Evolutionary conservation across 1,284 basidiomycete genomes (phyloP).

Genomic region (Cryptococcus jaspeensis): DNA sequence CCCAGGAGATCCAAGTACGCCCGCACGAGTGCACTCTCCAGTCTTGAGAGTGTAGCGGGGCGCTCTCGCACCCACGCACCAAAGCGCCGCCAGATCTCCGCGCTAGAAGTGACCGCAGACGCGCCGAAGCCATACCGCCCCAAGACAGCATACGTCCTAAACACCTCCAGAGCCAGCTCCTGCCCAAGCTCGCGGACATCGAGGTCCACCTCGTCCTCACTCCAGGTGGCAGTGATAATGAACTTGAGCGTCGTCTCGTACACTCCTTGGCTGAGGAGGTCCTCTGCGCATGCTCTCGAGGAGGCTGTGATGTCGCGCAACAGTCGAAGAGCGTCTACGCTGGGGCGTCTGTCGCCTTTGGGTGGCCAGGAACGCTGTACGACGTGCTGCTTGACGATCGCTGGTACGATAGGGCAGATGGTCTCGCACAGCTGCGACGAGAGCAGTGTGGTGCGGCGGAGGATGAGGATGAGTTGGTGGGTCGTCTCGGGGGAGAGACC

Average conservation of each 20-base stretch:
- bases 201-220: conserved; percentile 2
- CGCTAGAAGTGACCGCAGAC: conserved; percentile 28
- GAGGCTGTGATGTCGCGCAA: conserved; percentile 63
- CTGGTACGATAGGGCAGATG: conserved; percentile 60
- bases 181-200: conserved; percentile 55
- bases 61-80: conserved; percentile 25
- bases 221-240: conserved; percentile 54
- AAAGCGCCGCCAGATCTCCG: conserved; percentile 42
- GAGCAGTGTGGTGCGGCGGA: conserved; percentile 63
- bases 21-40: conserved; percentile 21
- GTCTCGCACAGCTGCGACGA: conserved; percentile 59
- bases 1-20: conserved; percentile 57
- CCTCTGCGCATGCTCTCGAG: conserved; percentile 65
- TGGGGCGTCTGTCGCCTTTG: conserved; percentile 49
- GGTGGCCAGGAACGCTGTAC: conserved; percentile 33
- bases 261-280: conserved; percentile 56
- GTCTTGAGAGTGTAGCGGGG: background rate
- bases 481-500: conserved; percentile 22
- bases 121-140: conserved; percentile 76
- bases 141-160: conserved; percentile 67
- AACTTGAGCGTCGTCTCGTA: conserved; percentile 73
- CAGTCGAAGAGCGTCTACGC: conserved; percentile 57
- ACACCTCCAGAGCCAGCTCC: conserved; percentile 59
- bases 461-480: conserved; percentile 62
- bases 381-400: conserved; percentile 53